Conservation (phyloP, 2,329 filamentous ascomycete genomes). For the Byssoonygena ceratinophila region DNA sequence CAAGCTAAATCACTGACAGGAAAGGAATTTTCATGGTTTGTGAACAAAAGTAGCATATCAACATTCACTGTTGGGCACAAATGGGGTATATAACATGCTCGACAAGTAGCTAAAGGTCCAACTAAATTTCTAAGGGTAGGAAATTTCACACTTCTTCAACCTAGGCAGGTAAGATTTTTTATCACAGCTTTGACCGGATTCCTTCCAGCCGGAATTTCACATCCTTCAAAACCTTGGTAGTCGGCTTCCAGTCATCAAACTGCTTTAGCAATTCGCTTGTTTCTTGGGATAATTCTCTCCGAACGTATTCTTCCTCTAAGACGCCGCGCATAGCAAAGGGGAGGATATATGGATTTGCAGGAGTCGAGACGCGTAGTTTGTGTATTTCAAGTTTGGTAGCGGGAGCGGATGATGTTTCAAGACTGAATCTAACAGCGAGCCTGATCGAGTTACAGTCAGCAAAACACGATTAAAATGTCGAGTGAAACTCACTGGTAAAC, state of each 20-base stretch:
- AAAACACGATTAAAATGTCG: neutral
- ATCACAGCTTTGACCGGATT: constrained; percentile 67
- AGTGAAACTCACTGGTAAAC: constrained; percentile 58
- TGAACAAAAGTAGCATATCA: neutral
- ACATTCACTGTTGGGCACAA: neutral
- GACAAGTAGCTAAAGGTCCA: neutral
- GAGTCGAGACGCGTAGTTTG: constrained; percentile 24
- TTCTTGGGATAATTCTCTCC: constrained; percentile 65
- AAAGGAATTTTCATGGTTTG: too few relatives aligned
- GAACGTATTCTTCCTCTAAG: constrained; percentile 83
- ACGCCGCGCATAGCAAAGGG: constrained; percentile 94
- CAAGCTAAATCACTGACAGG: too few relatives aligned
- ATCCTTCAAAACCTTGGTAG: constrained; percentile 83
- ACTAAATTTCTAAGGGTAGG: neutral
- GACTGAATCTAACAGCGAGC: constrained; percentile 59
- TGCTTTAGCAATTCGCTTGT: constrained; percentile 67
- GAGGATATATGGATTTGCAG: constrained; percentile 73
- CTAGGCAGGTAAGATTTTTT: neutral
- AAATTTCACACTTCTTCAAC: neutral
- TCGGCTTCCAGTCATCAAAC: constrained; percentile 90
- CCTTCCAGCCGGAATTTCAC: constrained; percentile 91
- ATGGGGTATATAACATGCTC: constrained; percentile 1
- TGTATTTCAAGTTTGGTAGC: constrained; percentile 43
- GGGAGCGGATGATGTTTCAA: constrained; percentile 55
- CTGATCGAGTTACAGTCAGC: constrained; percentile 26